These are phyloP conservation scores for Dovyalis caffra DNA, from an alignment of 345 rosid genomes.

Conservation along the genomic window DNA sequence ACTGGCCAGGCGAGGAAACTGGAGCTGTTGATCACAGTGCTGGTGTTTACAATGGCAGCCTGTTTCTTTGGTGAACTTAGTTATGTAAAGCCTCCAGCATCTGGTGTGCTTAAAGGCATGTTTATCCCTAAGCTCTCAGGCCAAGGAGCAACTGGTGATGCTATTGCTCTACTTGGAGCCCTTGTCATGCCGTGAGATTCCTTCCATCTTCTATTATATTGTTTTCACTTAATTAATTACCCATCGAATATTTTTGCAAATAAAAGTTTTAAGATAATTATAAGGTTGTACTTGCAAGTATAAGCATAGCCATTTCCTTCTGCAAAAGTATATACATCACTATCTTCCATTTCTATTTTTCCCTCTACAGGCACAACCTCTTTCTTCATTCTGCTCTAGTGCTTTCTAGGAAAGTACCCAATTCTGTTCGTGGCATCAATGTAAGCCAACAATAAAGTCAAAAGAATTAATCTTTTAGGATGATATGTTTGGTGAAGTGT, in stretches of 20 bases:
- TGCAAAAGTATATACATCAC: too few species aligned
- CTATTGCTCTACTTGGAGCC: constrained; percentile 46
- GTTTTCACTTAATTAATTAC: neutral
- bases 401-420: constrained; percentile 35
- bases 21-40: constrained; percentile 27
- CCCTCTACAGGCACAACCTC: constrained; percentile 29
- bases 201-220: neutral
- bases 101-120: constrained; percentile 48
- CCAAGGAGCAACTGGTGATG: constrained; percentile 34
- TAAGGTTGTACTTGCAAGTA: too few species aligned
- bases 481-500: too few species aligned
- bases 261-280: too few species aligned
- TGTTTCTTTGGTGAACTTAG: constrained; percentile 40
- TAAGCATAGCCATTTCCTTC: too few species aligned
- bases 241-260: too few species aligned
- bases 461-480: too few species aligned
- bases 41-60: constrained; percentile 50
- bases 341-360: too few species aligned
- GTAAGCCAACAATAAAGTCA: too few species aligned
- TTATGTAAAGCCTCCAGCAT: constrained; percentile 46
- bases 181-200: constrained; percentile 45
- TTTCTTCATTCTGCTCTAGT: constrained; percentile 58
- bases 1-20: too few species aligned
- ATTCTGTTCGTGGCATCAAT: neutral
- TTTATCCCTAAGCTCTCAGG: constrained; percentile 45